Conservation (phyloP, 2,329 filamentous ascomycete species). For the Lecanicillium sp. region DNA sequence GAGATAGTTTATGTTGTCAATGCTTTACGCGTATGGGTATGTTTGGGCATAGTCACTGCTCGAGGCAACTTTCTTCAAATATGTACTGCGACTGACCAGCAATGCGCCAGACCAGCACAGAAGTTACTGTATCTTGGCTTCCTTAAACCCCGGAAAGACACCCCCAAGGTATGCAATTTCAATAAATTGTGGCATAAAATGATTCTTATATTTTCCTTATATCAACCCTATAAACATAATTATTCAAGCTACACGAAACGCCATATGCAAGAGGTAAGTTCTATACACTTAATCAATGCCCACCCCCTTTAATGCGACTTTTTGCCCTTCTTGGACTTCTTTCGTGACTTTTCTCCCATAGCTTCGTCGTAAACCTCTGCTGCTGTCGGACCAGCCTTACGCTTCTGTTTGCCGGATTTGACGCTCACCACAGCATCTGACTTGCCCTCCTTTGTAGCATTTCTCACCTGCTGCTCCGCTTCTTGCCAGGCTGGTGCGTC, state of each 20-base stretch:
- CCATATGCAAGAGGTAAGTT: background rate
- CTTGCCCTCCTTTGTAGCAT: constrained; percentile 44
- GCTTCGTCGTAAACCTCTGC: constrained; percentile 55
- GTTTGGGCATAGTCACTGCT: too few relatives aligned
- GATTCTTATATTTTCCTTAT: background rate
- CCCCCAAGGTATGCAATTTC: background rate
- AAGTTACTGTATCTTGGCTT: too few relatives aligned
- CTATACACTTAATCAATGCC: background rate
- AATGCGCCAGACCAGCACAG: too few relatives aligned
- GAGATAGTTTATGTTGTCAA: too few relatives aligned
- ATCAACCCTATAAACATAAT: background rate
- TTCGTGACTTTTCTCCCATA: constrained; percentile 49
- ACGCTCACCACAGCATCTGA: constrained; percentile 66
- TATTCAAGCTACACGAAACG: background rate
- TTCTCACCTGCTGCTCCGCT: constrained; percentile 67
- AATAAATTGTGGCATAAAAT: background rate
- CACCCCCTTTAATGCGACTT: constrained; percentile 14
- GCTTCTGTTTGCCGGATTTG: constrained; percentile 67
- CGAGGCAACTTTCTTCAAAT: too few relatives aligned
- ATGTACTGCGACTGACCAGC: too few relatives aligned
- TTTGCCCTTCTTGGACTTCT: constrained; percentile 41
- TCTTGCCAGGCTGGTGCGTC: constrained; percentile 55
- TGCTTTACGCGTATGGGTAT: too few relatives aligned
- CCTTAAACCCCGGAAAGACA: background rate
- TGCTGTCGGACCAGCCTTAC: constrained; percentile 58